Percentiles rank a stretch among this genome's conserved stretches.
phyloP scores from a whole-genome alignment of 768 basidiomycete genomes.

The Suillus brevipes region DNA sequence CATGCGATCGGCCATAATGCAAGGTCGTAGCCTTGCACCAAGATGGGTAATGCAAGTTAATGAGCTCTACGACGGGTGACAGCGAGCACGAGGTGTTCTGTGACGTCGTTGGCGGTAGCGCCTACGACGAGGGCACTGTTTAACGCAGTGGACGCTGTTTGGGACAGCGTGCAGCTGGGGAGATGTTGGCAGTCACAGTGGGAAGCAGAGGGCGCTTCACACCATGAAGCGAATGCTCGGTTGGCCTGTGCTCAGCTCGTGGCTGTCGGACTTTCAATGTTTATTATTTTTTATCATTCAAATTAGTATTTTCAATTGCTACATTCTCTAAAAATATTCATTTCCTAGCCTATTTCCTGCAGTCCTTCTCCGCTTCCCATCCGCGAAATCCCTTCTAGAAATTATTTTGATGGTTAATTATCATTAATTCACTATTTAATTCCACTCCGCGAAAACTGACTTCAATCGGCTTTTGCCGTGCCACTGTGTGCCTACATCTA shows the following conservation, averaged over 20 bases:
- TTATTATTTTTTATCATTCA: conserved; percentile 19
- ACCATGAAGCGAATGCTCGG: conserved; percentile 26
- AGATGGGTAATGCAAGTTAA: conserved; percentile 32
- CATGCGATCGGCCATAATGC: conserved; percentile 64
- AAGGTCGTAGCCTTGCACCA: conserved; percentile 26
- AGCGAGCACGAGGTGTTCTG: conserved; percentile 21
- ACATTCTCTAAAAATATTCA: conserved; percentile 6
- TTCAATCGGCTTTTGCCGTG: conserved; percentile 1
- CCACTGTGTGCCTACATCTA: neutral
- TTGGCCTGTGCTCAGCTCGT: conserved; percentile 9
- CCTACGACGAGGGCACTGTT: conserved; percentile 40
- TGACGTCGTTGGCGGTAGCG: conserved; percentile 25
- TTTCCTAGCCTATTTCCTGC: neutral
- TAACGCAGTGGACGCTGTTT: conserved; percentile 47
- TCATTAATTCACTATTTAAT: conserved; percentile 1
- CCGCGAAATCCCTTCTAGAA: neutral
- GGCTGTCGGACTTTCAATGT: conserved; percentile 32
- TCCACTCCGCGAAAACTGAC: neutral
- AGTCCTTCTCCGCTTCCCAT: neutral
- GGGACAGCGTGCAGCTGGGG: conserved; percentile 32
- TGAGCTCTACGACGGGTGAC: conserved; percentile 26
- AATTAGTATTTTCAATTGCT: conserved; percentile 16
- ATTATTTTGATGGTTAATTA: conserved; percentile 2
- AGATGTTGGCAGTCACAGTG: conserved; percentile 59
- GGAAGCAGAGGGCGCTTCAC: conserved; percentile 49